Base-by-base conservation (phyloP, 2,329 filamentous ascomycete genomes). In the Diaporthe ampelina region DNA sequence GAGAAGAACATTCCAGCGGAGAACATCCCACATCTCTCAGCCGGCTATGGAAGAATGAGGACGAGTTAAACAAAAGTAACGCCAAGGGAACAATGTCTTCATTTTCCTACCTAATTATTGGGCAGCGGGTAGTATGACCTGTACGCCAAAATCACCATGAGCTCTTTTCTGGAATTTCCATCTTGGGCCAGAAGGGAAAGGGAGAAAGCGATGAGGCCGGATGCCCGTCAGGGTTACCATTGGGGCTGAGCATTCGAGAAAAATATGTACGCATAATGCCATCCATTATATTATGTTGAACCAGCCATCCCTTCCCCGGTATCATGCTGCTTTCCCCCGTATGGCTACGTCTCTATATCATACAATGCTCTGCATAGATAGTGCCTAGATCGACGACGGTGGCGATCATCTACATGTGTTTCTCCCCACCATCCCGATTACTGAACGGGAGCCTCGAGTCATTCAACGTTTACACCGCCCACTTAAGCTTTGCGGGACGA, bases 391-490 rank as follows among this genome's bases (percentile, higher is more conserved):
- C 61, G 29, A 52, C 45, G 26, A 15, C 26, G 13, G 43, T 52
- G 61, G 29, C 45, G 26, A 52, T 67, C 61, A 2, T 35, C 10
- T 35, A 48, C 19, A 3, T 29, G 40, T 35, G 61, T 19, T 48
- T 65, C 59, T 65, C 43, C 43, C 61, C 43, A 17, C 61, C 26
- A 29, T 35, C 43, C 26, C 24, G 10, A 15, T 24, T 40, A 37
- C 61, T 52, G 45, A 67, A 52, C 8, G n/a, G 24, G 29, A 35
- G 29, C 15, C 63, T 67, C 45, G 63, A 67, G 63, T 67, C 63
- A 67, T 67, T 54, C 63, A 52, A 26, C 24, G 29, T 37, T 67
- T 67, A 52, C 63, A 67, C 63, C 63, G 45, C 63, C 45, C 45
- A 24, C 19, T 26, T 67, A 52, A 67, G 43, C 63, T 67, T 54